Conservation (phyloP, 352 stramenopile species). For the Pythium sukuiense region DNA sequence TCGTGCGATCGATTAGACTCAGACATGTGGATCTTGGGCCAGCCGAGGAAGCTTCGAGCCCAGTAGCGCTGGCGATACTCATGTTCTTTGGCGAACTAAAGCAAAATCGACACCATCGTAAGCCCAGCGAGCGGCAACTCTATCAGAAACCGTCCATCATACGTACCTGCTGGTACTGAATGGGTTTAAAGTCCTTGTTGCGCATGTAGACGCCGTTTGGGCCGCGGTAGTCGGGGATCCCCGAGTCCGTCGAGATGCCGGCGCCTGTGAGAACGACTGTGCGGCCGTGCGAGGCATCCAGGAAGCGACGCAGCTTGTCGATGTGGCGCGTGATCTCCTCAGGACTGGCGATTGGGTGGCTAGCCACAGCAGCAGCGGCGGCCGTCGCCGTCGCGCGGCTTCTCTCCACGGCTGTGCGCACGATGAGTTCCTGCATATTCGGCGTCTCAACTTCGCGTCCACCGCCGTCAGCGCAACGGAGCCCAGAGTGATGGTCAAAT, state of each 20-base stretch:
- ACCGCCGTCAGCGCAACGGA: background rate
- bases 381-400: constrained; percentile 23
- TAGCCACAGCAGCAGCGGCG: constrained; percentile 21
- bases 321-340: constrained; percentile 33
- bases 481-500: background rate
- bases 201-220: constrained; percentile 94
- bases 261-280: constrained; percentile 91
- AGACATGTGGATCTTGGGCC: constrained; percentile 75
- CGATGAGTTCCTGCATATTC: constrained; percentile 29
- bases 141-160: too few species aligned
- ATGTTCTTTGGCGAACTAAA: constrained; percentile 62
- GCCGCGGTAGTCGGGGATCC: constrained; percentile 97
- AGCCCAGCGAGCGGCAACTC: constrained; percentile 25
- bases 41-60: constrained; percentile 90
- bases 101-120: too few species aligned
- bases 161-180: constrained; percentile 96
- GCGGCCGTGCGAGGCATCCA: constrained; percentile 50
- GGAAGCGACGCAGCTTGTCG: constrained; percentile 47
- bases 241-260: constrained; percentile 96
- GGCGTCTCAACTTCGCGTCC: background rate
- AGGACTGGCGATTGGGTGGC: constrained; percentile 4
- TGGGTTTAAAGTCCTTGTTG: constrained; percentile 93
- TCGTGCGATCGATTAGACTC: constrained; percentile 90
- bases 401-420: constrained; percentile 27
- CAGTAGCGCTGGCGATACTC: constrained; percentile 91